phyloP scores from a whole-genome alignment of 768 basidiomycete species.

The Podaxis sp. region DNA sequence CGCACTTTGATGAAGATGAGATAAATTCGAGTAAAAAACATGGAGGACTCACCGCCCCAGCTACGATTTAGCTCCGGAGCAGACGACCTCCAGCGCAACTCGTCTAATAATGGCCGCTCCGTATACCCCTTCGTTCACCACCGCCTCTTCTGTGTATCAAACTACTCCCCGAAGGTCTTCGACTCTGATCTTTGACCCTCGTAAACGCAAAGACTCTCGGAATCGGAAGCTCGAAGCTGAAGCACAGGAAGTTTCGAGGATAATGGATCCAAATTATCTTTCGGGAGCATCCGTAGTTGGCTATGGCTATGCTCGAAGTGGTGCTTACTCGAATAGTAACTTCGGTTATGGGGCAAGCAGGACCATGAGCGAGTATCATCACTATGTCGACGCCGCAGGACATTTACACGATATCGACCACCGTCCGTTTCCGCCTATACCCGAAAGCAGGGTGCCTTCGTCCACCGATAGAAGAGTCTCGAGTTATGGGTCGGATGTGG shows the following conservation, averaged over 20 bases:
- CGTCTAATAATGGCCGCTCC: not conserved
- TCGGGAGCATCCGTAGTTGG: not conserved
- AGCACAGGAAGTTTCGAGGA: not conserved
- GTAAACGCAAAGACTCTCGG: not conserved
- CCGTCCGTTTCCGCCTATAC: conserved; percentile 4
- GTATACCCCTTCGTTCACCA: not conserved
- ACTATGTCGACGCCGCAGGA: not conserved
- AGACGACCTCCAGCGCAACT: not conserved
- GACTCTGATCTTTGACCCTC: not conserved
- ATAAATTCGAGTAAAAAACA: too few species aligned
- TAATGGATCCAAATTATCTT: conserved; percentile 12
- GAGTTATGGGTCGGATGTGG: too few species aligned
- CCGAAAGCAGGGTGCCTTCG: too few species aligned
- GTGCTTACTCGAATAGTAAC: not conserved
- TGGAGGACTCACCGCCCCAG: too few species aligned
- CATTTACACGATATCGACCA: conserved; percentile 11
- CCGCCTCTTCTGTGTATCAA: not conserved
- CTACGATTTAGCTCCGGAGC: too few species aligned
- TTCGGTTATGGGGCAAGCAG: not conserved
- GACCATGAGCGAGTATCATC: not conserved
- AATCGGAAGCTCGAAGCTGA: not conserved
- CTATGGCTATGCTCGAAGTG: not conserved
- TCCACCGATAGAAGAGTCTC: not conserved
- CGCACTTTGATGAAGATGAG: too few species aligned
- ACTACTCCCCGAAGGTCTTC: not conserved